Evolutionary conservation across 75 land plant species (phyloP).

Genomic region (Cupressus sempervirens): DNA sequence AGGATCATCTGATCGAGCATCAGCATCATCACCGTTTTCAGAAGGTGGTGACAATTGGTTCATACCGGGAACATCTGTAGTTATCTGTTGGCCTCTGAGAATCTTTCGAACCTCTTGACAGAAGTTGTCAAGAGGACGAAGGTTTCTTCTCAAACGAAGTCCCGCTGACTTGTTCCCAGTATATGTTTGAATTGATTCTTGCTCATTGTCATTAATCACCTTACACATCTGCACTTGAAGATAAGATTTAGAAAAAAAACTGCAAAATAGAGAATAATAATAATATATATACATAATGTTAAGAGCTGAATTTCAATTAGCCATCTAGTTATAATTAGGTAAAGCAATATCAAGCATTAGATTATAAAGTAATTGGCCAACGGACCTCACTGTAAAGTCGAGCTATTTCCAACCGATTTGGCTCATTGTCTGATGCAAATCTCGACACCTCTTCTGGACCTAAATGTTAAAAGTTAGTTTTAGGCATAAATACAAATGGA

Average conservation of each 20-base stretch:
- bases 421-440: conserved; percentile 34
- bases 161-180: conserved; percentile 42
- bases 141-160: conserved; percentile 32
- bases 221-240: conserved; percentile 52
- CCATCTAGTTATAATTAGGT: neutral
- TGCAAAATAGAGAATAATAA: neutral
- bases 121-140: conserved; percentile 35
- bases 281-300: neutral
- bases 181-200: conserved; percentile 39
- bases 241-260: neutral
- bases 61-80: neutral
- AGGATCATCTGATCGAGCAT: neutral
- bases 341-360: neutral
- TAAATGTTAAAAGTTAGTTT: conserved; percentile 12
- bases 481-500: neutral
- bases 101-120: conserved; percentile 37
- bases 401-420: conserved; percentile 44
- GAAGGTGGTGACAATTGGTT: conserved; percentile 1
- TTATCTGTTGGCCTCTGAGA: conserved; percentile 18
- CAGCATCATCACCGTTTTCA: neutral
- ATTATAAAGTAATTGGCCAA: neutral
- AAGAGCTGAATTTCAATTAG: neutral
- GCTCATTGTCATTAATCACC: conserved; percentile 34
- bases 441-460: conserved; percentile 36
- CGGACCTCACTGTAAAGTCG: conserved; percentile 60